These are phyloP conservation scores for Cystobasidium onofrii DNA, from an alignment of 768 basidiomycete species.

Conservation along the genomic window DNA sequence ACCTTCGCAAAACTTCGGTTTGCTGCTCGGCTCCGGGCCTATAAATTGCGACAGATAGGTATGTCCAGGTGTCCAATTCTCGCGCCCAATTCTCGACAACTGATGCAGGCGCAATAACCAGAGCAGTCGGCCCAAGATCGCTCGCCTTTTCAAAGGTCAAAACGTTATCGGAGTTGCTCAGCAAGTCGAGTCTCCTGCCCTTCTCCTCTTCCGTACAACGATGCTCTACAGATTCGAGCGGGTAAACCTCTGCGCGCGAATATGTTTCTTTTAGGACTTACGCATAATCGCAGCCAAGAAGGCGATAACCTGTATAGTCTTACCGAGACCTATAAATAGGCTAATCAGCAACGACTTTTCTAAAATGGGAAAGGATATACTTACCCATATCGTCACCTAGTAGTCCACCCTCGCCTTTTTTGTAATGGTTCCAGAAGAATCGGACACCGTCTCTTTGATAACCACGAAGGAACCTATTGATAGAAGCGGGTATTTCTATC, in stretches of 20 bases:
- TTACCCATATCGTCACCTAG: slow-evolving; percentile 88
- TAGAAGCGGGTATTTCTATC: slow-evolving; percentile 3
- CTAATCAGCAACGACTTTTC: slow-evolving; percentile 36
- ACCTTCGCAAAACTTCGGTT: slow-evolving; percentile 57
- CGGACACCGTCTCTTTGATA: slow-evolving; percentile 81
- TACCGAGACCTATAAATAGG: slow-evolving; percentile 51
- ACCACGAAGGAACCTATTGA: slow-evolving; percentile 58
- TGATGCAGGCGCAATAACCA: slow-evolving; percentile 77
- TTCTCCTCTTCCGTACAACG: slow-evolving; percentile 57
- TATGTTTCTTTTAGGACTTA: too few species aligned
- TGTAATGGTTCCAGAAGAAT: slow-evolving; percentile 71
- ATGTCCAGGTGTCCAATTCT: slow-evolving; percentile 86
- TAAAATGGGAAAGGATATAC: slow-evolving; percentile 41
- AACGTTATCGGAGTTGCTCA: slow-evolving; percentile 34
- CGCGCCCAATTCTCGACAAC: slow-evolving; percentile 83
- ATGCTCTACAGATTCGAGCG: slow-evolving; percentile 1
- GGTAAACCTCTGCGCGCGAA: too few species aligned
- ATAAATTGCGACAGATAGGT: slow-evolving; percentile 77
- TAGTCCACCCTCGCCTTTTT: slow-evolving; percentile 62
- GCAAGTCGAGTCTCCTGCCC: slow-evolving; percentile 52
- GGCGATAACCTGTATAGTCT: slow-evolving; percentile 88
- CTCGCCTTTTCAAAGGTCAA: slow-evolving; percentile 50
- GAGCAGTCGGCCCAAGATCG: slow-evolving; percentile 70
- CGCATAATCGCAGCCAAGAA: slow-evolving; percentile 84
- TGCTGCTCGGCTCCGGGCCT: slow-evolving; percentile 54